Percentiles rank a stretch among this genome's conserved stretches.
These are phyloP conservation scores for Ophiostoma australiae DNA, from an alignment of 2,329 filamentous ascomycete genomes.

Conservation along the genomic window DNA sequence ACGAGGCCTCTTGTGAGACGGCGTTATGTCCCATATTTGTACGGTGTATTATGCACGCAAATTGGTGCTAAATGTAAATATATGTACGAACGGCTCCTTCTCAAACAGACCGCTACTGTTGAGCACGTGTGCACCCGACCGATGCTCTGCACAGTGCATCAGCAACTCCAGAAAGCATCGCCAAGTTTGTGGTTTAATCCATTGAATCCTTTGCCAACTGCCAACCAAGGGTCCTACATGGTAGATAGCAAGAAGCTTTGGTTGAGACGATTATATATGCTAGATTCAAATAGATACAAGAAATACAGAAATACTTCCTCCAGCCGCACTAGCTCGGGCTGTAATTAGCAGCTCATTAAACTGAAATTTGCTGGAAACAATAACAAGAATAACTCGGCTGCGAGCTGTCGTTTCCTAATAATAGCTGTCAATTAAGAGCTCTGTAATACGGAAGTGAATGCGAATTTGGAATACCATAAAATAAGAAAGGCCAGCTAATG, in stretches of 20 bases:
- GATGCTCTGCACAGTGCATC: not conserved
- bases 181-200: not conserved
- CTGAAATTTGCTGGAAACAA: too few relatives aligned
- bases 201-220: too few relatives aligned
- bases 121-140: not conserved
- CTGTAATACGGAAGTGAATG: not conserved
- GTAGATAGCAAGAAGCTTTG: too few relatives aligned
- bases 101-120: not conserved
- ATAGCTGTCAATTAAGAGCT: too few relatives aligned
- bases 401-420: too few relatives aligned
- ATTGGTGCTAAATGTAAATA: not conserved
- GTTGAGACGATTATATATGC: too few relatives aligned
- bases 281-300: too few relatives aligned
- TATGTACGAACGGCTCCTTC: not conserved
- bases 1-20: slow-evolving; percentile 6
- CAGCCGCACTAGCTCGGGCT: too few relatives aligned
- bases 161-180: not conserved
- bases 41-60: not conserved
- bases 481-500: too few relatives aligned
- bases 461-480: not conserved
- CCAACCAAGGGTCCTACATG: too few relatives aligned
- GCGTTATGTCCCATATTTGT: not conserved
- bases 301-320: too few relatives aligned
- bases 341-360: too few relatives aligned
- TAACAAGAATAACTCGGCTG: not conserved